Evolutionary conservation across 306 rosid species (phyloP), one percentile per base, ranked within the genome.

Genomic region (Vigna angularis): DNA sequence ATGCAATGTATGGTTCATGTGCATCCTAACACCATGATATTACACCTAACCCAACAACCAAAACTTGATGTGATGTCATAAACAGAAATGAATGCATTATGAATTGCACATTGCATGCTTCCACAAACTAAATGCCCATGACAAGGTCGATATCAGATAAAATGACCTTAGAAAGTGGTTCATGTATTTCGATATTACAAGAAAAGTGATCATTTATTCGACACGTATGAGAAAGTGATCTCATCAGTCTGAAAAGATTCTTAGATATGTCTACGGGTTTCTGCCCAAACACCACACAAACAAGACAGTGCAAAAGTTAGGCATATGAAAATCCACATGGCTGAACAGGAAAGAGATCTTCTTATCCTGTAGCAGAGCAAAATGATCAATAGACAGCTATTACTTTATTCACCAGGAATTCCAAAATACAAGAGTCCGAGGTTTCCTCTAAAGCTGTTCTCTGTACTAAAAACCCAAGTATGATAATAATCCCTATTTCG

Each of bases 131-230:
- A 32, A 56, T 56, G 70, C 63, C 68, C 2, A 32, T 20, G 4
- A 65, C 58, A 44, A 53, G 50, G 67, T 79, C 7, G 34, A 65
- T 55, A 66, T 72, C 75, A 14, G 16, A 45, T 49, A 22, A 51
- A 42, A 67, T 68, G 76, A 78, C 53, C 7, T 13, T 32, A 58
- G 20, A 55, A 81, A 32, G 56, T 17, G 61, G 65, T 70, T 81
- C 76, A 56, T 45, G 75, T 44, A 70, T 73, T 22, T 12, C 6
- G 5, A 63, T 72, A 53, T 52, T 8, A 4, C 34, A 73, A 28
- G 30, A 18, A 64, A 6, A 17, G 24, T 66, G 45, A 30, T 4
- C 16, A 45, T 56, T 73, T 34, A 20, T 18, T 53, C 6, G 34
- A 44, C 26, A 7, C 28, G 16, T 3, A 3, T 16, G 15, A 52